Base-by-base conservation (phyloP, 1,284 basidiomycete genomes). In the Cerioporus squamosus region DNA sequence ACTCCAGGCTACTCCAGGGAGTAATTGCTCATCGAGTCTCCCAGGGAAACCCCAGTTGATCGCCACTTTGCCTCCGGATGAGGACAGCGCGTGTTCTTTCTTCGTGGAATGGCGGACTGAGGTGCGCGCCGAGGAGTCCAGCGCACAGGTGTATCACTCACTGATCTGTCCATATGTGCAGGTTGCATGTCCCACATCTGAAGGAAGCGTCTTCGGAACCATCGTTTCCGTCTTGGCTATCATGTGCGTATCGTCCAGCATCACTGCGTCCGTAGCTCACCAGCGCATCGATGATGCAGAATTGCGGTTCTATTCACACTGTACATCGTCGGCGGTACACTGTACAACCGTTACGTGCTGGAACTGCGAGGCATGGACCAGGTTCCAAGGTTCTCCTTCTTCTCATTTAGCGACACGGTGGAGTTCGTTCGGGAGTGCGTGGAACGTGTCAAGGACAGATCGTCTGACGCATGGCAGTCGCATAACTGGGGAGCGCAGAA, bases 101-200 rank as follows among this genome's bases (percentile, higher is more conserved):
- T 81, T 86, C 55, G 72, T 90, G 46, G 89, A 93, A 75, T 92
- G 87, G 89, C 79, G 80, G 57, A 91, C 86, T 20, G 83, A 82
- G 64, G 90, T 90, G 62, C 68, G 81, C 44, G 55, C 51, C 53
- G 33, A 36, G 33, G 5, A 14, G 33, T 36, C 9, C 12, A 12
- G 33, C 33, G 40, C 47, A 26, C 47, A 8, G 59, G 55, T 43
- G 57, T 59, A 31, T 44, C 57, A 5, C 59, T 51, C 44, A 31
- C 48, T 55, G 26, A 63, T 44, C 17, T 50, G 33, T 38, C 14
- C 22, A 29, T 38, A 39, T 45, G 2, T 52, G 18, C 57, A 89
- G 88, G 80, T 79, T 69, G 90, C 89, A 31, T 92, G 88, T 67
- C 81, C 88, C 5, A 82, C 80, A 0, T 78, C 80, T 20, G 83